A percentile compares a stretch with the other conserved stretches of the same genome.
phyloP scores from a whole-genome alignment of 2,329 filamentous ascomycete species.

The Eutypa lata region DNA sequence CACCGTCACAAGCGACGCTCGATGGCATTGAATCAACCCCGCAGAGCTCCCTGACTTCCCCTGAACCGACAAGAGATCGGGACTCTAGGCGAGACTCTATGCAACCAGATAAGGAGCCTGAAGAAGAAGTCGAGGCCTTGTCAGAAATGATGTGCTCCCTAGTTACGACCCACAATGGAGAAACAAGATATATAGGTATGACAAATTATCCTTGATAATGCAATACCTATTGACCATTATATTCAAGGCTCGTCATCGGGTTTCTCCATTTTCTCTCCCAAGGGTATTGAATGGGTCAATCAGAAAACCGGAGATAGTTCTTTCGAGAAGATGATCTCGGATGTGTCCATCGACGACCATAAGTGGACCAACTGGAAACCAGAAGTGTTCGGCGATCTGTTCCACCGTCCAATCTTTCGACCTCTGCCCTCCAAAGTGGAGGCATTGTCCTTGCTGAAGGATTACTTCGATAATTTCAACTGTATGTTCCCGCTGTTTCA shows the following conservation, averaged over 20 bases:
- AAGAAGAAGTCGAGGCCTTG: conserved; percentile 77
- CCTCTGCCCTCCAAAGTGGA: conserved; percentile 83
- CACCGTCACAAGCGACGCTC: conserved; percentile 45
- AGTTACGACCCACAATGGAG: conserved; percentile 90
- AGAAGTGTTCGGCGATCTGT: conserved; percentile 93
- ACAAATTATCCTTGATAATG: background rate
- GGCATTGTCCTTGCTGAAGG: conserved; percentile 80
- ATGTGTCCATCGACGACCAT: conserved; percentile 86
- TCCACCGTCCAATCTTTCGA: conserved; percentile 79
- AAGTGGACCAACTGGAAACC: conserved; percentile 98
- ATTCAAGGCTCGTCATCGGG: conserved; percentile 83
- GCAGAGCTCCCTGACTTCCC: conserved; percentile 54
- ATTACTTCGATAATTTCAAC: conserved; percentile 99
- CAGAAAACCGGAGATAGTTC: conserved; percentile 94
- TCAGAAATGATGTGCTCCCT: conserved; percentile 99
- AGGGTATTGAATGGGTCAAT: conserved; percentile 98
- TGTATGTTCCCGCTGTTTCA: conserved; percentile 98
- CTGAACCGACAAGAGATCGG: conserved; percentile 41
- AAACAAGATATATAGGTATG: conserved; percentile 90
- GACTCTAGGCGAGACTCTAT: conserved; percentile 39
- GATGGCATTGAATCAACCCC: conserved; percentile 45
- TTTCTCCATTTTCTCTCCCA: conserved; percentile 97
- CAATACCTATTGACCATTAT: conserved; percentile 4
- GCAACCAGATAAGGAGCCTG: conserved; percentile 42
- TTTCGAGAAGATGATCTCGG: conserved; percentile 91